Evolutionary conservation across 345 rosid genomes (phyloP).

Genomic region (Lepidium africanum): DNA sequence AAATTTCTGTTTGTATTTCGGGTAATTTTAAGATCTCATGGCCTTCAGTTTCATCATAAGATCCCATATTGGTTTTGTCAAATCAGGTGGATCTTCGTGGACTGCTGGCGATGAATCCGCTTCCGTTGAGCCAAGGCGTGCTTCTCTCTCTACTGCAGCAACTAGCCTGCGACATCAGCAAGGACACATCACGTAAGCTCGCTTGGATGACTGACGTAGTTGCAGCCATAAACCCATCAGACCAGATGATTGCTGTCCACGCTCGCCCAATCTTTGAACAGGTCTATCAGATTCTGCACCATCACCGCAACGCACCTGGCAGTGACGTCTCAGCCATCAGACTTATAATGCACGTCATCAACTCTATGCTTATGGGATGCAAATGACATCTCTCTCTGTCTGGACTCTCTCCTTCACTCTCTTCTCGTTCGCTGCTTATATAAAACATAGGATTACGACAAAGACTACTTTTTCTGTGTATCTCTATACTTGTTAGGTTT

Average conservation of each 20-base stretch:
- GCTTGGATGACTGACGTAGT: constrained; percentile 84
- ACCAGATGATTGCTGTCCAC: constrained; percentile 54
- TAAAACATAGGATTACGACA: constrained; percentile 18
- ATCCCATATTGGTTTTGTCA: not conserved
- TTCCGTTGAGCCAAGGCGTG: constrained; percentile 85
- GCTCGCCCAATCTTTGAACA: constrained; percentile 69
- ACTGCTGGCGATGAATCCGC: constrained; percentile 45
- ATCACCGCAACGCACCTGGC: constrained; percentile 43
- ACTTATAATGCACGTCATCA: constrained; percentile 63
- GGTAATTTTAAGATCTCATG: not conserved
- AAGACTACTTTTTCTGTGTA: not conserved
- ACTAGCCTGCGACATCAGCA: constrained; percentile 64
- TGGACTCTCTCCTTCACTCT: not conserved
- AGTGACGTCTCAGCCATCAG: constrained; percentile 47
- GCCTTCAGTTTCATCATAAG: not conserved
- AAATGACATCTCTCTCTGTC: constrained; percentile 36
- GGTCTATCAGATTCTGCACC: constrained; percentile 57
- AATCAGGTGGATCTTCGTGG: constrained; percentile 65
- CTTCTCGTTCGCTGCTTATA: constrained; percentile 7
- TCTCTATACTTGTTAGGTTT: not conserved
- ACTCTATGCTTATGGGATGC: constrained; percentile 51
- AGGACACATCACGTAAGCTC: constrained; percentile 53
- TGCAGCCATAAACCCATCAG: constrained; percentile 61
- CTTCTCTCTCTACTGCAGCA: constrained; percentile 81
- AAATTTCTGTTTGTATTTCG: not conserved